Evolutionary conservation across 2,329 filamentous ascomycete genomes (phyloP), one percentile per base, ranked within the genome.

Genomic region (Fusarium nelsonii): DNA sequence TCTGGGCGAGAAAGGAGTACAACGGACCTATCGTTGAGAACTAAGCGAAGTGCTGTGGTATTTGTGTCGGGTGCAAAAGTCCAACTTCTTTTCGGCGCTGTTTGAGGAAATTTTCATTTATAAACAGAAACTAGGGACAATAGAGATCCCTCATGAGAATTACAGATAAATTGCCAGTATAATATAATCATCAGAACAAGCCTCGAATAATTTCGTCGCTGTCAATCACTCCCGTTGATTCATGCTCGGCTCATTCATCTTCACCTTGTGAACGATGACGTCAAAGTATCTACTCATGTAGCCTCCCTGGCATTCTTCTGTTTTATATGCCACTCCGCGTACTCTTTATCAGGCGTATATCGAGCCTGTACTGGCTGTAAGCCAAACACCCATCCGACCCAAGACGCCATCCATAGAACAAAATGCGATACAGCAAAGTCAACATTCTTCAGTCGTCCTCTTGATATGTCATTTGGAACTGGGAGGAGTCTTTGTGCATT

Each of bases 1-100:
- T 80, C 0, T 77, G 78, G 58, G 84, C 80, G 0, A 79, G 75
- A 49, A 77, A 80, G 43, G 78, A 79, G 50, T 87, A 85, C 49
- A 78, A 80, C 12, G 84, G 84, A 4, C 84, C 84, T 7, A 72
- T 82, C 9, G 56, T 78, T 6, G 76, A 78, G 41, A 66, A 65
- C 49, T 75, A 54, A 48, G 7, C 8, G 6, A 10, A 2, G 7
- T 12, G 1, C 2, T 15, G 2, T 12, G 16, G 6, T 12, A 4
- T 12, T 18, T 4, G 6, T 26, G 0, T 12, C 4, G 11, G 9
- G 10, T 8, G 11, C 7, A 16, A 16, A 46, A 41, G 8, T 23
- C 9, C 5, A 3, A 16, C n/a, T 40, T 40, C 12, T 6, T 32
- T 46, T n/a, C 2, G 28, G 51, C 28, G 44, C 32, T 30, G 10